Evolutionary conservation across 2,329 filamentous ascomycete species (phyloP).

Genomic region (Trichoderma afroharzianum): DNA sequence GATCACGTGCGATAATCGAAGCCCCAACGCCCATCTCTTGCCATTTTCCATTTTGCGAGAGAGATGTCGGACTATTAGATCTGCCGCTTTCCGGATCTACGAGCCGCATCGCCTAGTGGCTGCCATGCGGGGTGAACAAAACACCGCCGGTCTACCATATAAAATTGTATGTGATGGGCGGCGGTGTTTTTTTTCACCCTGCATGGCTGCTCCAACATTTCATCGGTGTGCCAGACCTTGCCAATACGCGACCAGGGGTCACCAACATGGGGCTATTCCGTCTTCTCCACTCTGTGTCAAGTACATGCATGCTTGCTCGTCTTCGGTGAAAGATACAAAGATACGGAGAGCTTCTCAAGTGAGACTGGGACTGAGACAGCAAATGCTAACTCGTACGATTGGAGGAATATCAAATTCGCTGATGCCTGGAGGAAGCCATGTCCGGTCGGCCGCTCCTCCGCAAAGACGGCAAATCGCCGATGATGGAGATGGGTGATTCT

Average conservation of each 20-base stretch:
- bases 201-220: background rate
- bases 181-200: too few species aligned
- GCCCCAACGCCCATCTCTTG: background rate
- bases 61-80: background rate
- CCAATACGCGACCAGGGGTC: background rate
- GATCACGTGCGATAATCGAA: slow-evolving; percentile 28
- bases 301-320: background rate
- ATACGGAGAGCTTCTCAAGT: background rate
- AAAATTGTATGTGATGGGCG: too few species aligned
- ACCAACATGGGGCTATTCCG: background rate
- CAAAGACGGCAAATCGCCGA: background rate
- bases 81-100: slow-evolving; percentile 9
- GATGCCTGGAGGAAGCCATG: background rate
- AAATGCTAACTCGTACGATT: background rate
- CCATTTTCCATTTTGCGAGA: too few species aligned
- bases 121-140: too few species aligned
- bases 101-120: background rate
- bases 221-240: slow-evolving; percentile 4
- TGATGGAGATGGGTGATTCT: background rate
- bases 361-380: background rate
- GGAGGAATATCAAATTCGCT: background rate
- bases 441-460: background rate
- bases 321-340: background rate
- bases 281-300: background rate
- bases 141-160: too few species aligned